Base-by-base conservation (phyloP, 202 grass and related monocot genomes). In the Setaria italica region DNA sequence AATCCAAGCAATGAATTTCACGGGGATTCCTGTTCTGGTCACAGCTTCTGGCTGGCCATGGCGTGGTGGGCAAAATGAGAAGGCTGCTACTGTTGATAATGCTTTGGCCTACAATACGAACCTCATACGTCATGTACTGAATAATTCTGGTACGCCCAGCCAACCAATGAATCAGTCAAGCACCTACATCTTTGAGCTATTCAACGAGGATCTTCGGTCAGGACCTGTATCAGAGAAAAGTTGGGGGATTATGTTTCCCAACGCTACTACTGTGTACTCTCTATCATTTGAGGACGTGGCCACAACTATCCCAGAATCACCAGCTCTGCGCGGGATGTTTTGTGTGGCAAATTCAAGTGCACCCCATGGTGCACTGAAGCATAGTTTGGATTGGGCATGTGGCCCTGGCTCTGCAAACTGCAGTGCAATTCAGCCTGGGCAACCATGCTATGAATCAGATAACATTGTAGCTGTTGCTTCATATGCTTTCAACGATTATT, bases 341-440 rank as follows among this genome's bases (percentile, higher is more conserved):
- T 99, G 97, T 87, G 92, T 99, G 49, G 97, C 92, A 45, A 99
- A 94, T 88, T 86, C 93, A 82, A 97, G 54, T 81, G 92, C 92
- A 51, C 37, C 94, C 10, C 55, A 74, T 58, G 87, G 83, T 83
- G 77, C 90, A 71, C 68, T 99, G 68, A 99, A 97, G 83, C 89
- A 92, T 92, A 91, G 97, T 48, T 91, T 99, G 85, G 97, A 99
- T 84, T 99, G 97, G 97, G 97, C 92, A 77, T 99, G 97, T 80
- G 97, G 97, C n/a, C 87, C 97, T 81, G 97, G 97, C 72, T 92
- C 93, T 3, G 97, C 94, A 88, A 99, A 99, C 72, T 99, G 97
- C 76, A 96, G 88, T 79, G 92, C 86, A 25, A 88, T 99, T 91
- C 97, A 99, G 82, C 92, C 90, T 67, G 94, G 94, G 13, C 88